Evolutionary conservation across 1,139 yeast species (phyloP), one percentile per base, ranked within the genome.

Genomic region (Groenewaldozyma auringiensis): DNA sequence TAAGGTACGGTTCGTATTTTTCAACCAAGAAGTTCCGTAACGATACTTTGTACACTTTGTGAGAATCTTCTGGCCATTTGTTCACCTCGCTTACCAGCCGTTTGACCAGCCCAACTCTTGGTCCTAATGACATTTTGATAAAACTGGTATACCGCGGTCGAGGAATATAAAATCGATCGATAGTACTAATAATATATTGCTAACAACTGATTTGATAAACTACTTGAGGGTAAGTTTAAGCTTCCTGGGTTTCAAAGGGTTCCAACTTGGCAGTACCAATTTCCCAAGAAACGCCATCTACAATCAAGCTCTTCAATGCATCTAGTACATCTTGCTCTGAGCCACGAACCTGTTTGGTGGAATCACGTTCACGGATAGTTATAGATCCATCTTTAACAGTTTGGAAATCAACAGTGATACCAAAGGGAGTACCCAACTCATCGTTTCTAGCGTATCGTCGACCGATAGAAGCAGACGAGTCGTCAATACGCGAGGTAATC

Each of bases 361-460:
- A 76, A 67, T 94, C 99, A 74, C 99, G 87, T 69, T 94, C 98
- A 76, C 99, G 87, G 63, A 94, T 76, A 41, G 99, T 94, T 55
- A 94, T 84, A 14, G 96, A 82, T 45, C 80, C 79, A 63, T 94
- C 97, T 66, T 84, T 80, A 52, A 84, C 78, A 45, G 96, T 83
- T 55, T 94, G 97, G 67, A 94, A 94, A 69, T 94, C 99, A 59
- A 94, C 84, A 55, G 99, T 94, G 67, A 94, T 79, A 68, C 99
- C 99, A 63, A 92, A 94, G 58, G 99, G 98, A 49, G 98, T 94
- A 68, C 99, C 99, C 66, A 94, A 79, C 72, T 94, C 99, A 68
- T 94, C 99, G 67, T 94, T 94, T 74, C 99, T 86, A 52, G 98
- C 89, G 63, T 94, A 94, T 72, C 99, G 84, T 75, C 89, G 87